Base-by-base conservation (phyloP, 352 stramenopile species). In the Phytophthora lateralis region DNA sequence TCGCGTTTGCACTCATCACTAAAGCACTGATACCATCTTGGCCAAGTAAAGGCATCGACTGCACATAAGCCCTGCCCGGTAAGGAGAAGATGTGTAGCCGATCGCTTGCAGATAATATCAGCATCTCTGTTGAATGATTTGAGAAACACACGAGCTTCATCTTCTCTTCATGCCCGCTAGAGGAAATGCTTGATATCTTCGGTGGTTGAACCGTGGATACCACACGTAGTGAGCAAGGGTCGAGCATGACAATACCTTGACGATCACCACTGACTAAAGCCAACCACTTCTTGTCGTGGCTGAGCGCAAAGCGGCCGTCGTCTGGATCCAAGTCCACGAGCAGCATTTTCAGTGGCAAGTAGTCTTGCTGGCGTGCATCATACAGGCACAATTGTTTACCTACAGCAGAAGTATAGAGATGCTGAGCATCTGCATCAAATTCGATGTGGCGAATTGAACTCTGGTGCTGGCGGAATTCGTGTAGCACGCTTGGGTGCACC, bases 401-500 rank as follows among this genome's bases (percentile, higher is more conserved):
- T 7, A 42, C 41, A 3, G 69, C 85, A 0, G 71, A 79, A 2
- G 82, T 90, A 41, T 78, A 91, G 3, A 90, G 49, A 18, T 67
- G 71, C 18, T 73, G 67, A 3, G 53, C 72, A 17, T 85, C 71
- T 3, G 29, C 52, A 32, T 82, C 69, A 29, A 89, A 93, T 24
- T 74, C 54, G 18, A 94, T 55, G 17, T 84, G 71, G 4, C 52
- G 54, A 14, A 97, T 85, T 12, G 71, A 47, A 30, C 80, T 95
- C 39, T 83, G 70, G 55, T 98, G 92, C 67, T 97, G 91, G 52
- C 89, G 76, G 57, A 93, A 89, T 58, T 95, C 87, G n/a, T 78
- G 65, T 6, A 95, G 10, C 9, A 93, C 74, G 9, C 60, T 63
- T 15, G 66, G 63, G 1, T 37, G 45, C 6, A 37, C n/a, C 14